phyloP scores from a whole-genome alignment of 2,329 filamentous ascomycete genomes.

The Botryosphaeria dothidea region DNA sequence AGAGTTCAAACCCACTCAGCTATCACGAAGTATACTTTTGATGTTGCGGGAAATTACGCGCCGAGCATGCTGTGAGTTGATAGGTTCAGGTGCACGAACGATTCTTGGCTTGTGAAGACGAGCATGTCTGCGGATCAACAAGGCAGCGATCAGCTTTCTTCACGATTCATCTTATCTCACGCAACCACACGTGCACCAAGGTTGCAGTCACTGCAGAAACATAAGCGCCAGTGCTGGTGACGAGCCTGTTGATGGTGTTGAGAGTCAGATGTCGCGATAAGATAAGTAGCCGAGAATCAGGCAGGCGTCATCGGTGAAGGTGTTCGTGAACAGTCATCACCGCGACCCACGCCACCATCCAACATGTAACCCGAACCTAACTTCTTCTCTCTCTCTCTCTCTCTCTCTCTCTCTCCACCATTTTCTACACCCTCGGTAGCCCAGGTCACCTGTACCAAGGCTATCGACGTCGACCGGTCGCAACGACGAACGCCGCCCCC shows the following conservation, averaged over 20 bases:
- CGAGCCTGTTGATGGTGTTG: background rate
- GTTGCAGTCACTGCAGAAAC: background rate
- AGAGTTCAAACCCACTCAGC: background rate
- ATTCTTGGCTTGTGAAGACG: background rate
- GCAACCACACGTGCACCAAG: too few species aligned
- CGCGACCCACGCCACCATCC: slow-evolving; percentile 8
- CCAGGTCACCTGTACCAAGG: background rate
- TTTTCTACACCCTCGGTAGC: background rate
- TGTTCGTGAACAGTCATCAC: background rate
- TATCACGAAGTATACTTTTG: background rate
- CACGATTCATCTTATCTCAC: background rate
- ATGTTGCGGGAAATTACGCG: background rate
- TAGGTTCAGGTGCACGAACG: background rate
- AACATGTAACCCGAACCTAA: background rate
- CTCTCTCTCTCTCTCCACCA: background rate
- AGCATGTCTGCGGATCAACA: background rate
- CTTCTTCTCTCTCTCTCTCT: too few species aligned
- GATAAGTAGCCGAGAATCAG: slow-evolving; percentile 8
- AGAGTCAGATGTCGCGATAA: background rate
- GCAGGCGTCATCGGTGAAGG: background rate
- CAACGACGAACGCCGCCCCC: background rate
- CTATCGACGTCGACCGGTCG: background rate
- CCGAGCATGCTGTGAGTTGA: background rate
- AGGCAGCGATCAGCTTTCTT: background rate
- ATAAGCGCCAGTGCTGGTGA: background rate